These are phyloP conservation scores for Parasitella parasitica DNA, from an alignment of 371 early-diverging fungal genomes.

Conservation along the genomic window DNA sequence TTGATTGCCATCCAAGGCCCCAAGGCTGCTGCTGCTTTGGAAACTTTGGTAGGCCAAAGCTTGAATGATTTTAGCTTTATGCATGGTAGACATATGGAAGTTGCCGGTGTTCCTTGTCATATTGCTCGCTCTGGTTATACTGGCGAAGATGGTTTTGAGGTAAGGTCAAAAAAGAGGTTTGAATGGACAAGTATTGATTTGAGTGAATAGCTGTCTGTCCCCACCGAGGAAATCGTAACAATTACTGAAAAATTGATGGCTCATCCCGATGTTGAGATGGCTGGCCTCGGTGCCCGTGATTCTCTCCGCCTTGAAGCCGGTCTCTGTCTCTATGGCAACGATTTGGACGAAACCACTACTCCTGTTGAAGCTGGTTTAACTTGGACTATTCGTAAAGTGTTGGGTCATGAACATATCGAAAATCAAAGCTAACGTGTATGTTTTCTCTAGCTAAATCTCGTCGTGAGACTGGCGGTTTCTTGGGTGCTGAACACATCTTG, in stretches of 20 bases:
- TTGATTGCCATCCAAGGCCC: constrained; percentile 94
- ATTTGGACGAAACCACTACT: constrained; percentile 88
- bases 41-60: constrained; percentile 51
- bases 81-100: constrained; percentile 72
- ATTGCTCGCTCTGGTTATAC: constrained; percentile 97
- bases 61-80: constrained; percentile 84
- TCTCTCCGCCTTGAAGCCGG: constrained; percentile 96
- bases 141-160: constrained; percentile 99
- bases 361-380: constrained; percentile 93
- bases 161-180: constrained; percentile 21
- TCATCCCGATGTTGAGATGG: constrained; percentile 83
- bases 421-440: neutral
- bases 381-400: constrained; percentile 87
- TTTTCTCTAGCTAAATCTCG: constrained; percentile 74
- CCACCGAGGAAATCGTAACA: constrained; percentile 62
- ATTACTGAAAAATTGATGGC: constrained; percentile 74
- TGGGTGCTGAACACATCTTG: constrained; percentile 87
- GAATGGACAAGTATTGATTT: neutral
- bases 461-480: constrained; percentile 89
- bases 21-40: constrained; percentile 65
- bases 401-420: neutral
- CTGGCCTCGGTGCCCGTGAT: constrained; percentile 96
- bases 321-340: constrained; percentile 95
- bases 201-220: constrained; percentile 76
- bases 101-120: constrained; percentile 82